A percentile compares a stretch with the other conserved stretches of the same genome.
phyloP scores from a whole-genome alignment of 768 basidiomycete species.

The Lactarius akahatsu region DNA sequence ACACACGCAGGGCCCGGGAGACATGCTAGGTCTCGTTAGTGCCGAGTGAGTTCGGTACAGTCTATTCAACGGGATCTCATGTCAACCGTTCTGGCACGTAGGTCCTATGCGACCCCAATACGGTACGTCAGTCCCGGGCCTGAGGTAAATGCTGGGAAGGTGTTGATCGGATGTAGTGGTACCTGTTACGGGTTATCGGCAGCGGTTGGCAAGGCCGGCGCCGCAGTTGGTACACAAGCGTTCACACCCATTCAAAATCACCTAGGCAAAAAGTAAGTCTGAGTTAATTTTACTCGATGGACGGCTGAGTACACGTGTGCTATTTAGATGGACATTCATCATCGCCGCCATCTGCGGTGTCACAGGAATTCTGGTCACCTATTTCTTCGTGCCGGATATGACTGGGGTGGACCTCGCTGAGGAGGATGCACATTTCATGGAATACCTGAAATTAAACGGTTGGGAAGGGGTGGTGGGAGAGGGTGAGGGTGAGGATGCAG shows the following conservation, averaged over 20 bases:
- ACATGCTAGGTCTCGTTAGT: slow-evolving; percentile 66
- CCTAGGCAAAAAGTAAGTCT: slow-evolving; percentile 58
- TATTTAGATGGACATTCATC: slow-evolving; percentile 61
- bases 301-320: background rate
- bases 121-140: slow-evolving; percentile 45
- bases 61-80: background rate
- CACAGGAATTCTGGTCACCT: slow-evolving; percentile 61
- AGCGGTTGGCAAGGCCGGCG: slow-evolving; percentile 68
- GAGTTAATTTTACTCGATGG: background rate
- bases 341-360: slow-evolving; percentile 68
- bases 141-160: slow-evolving; percentile 2
- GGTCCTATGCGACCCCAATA: slow-evolving; percentile 64
- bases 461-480: slow-evolving; percentile 67
- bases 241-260: slow-evolving; percentile 68
- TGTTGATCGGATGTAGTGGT: slow-evolving; percentile 41
- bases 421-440: slow-evolving; percentile 61
- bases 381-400: slow-evolving; percentile 67
- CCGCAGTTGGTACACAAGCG: slow-evolving; percentile 67
- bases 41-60: slow-evolving; percentile 50
- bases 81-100: slow-evolving; percentile 28
- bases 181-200: slow-evolving; percentile 71
- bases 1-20: slow-evolving; percentile 57
- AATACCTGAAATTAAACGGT: slow-evolving; percentile 59
- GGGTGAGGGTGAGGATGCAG: slow-evolving; percentile 45
- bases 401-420: slow-evolving; percentile 64